These are phyloP conservation scores for Perkinsus chesapeaki DNA, from an alignment of 169 alveolate genomes.

Conservation along the genomic window DNA sequence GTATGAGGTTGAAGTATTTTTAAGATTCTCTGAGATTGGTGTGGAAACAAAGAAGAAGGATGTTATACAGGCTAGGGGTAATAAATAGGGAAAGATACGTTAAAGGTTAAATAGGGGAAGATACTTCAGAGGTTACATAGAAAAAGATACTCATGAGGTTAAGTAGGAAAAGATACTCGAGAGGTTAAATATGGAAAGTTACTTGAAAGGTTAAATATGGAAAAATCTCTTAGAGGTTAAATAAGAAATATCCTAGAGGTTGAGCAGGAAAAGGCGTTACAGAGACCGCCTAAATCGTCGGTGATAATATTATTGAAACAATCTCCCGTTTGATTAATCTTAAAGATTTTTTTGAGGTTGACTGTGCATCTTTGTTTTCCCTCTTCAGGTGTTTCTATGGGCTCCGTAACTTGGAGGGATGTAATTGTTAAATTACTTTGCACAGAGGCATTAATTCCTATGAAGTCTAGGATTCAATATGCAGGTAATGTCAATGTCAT, in stretches of 20 bases:
- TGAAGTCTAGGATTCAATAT: conserved; percentile 13
- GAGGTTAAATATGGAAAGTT: too few species aligned
- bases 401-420: conserved; percentile 32
- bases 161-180: background rate
- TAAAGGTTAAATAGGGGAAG: background rate
- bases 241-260: too few species aligned
- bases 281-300: too few species aligned
- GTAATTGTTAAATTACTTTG: conserved; percentile 37
- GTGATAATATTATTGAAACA: too few species aligned
- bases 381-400: background rate
- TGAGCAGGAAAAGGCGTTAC: too few species aligned
- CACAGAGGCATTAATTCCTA: conserved; percentile 35
- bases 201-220: background rate
- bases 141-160: background rate
- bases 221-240: too few species aligned
- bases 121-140: background rate
- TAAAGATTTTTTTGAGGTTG: background rate
- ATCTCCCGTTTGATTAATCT: background rate
- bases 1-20: conserved; percentile 30
- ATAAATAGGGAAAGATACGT: background rate
- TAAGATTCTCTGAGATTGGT: conserved; percentile 26
- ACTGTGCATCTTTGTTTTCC: background rate
- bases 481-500: background rate
- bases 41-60: conserved; percentile 38
- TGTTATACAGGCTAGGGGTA: conserved; percentile 21